These are phyloP conservation scores for Colletotrichum spinosum DNA, from an alignment of 2,329 filamentous ascomycete genomes.

Conservation along the genomic window DNA sequence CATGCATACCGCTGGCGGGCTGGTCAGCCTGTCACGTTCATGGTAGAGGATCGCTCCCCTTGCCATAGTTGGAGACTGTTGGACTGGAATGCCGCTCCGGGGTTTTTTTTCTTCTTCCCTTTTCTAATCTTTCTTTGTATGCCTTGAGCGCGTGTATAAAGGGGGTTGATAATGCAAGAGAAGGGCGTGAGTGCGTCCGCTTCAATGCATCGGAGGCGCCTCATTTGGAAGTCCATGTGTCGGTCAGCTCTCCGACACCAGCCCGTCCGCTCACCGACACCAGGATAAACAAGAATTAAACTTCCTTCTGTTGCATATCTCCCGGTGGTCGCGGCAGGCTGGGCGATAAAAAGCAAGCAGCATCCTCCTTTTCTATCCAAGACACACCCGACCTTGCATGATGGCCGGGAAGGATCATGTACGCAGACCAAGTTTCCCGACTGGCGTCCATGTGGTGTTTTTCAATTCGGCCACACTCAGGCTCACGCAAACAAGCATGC, in stretches of 20 bases:
- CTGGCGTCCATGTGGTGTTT: constrained; percentile 34
- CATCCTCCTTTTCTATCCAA: constrained; percentile 6
- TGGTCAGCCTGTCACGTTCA: constrained; percentile 31
- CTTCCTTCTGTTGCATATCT: constrained; percentile 18
- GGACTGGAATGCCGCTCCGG: constrained; percentile 19
- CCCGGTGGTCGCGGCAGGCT: constrained; percentile 8
- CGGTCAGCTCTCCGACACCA: constrained; percentile 22
- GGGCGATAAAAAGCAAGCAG: constrained; percentile 17
- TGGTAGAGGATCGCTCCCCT: constrained; percentile 7
- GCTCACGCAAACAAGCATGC: constrained; percentile 19
- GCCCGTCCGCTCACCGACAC: constrained; percentile 22
- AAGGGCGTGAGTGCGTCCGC: constrained; percentile 18
- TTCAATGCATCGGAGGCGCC: constrained; percentile 24
- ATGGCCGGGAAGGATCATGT: neutral
- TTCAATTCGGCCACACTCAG: constrained; percentile 36
- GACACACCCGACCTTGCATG: constrained; percentile 10
- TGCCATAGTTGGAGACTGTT: constrained; percentile 19
- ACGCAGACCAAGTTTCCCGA: constrained; percentile 12
- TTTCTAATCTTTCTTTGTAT: constrained; percentile 5
- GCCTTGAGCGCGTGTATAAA: neutral
- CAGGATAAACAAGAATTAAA: constrained; percentile 18
- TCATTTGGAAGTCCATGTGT: constrained; percentile 23
- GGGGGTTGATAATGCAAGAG: constrained; percentile 10
- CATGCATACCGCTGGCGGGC: constrained; percentile 9
- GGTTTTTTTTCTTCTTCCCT: neutral